Evolutionary conservation across 78 protist genomes (phyloP).

Genomic region (Pigoraptor vietnamica): DNA sequence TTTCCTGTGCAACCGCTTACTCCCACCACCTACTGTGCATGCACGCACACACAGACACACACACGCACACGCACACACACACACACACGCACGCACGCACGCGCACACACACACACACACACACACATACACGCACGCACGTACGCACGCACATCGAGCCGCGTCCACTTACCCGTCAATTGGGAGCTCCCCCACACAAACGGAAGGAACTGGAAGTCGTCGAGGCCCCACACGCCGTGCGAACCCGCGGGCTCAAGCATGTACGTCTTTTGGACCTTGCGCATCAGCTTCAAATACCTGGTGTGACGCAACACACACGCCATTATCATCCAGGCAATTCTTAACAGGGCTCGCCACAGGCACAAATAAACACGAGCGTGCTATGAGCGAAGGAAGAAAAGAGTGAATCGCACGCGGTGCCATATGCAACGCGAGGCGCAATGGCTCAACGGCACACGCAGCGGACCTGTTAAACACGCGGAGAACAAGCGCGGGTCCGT

Average conservation of each 20-base stretch:
- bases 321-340: too few relatives aligned
- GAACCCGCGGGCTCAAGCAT: slow-evolving; percentile 95
- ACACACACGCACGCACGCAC: not conserved
- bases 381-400: too few relatives aligned
- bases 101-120: not conserved
- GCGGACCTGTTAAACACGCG: too few relatives aligned
- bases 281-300: slow-evolving; percentile 63
- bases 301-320: too few relatives aligned
- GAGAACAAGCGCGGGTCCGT: too few relatives aligned
- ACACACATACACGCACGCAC: not conserved
- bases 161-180: slow-evolving; percentile 11
- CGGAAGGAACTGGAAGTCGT: slow-evolving; percentile 91
- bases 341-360: too few relatives aligned
- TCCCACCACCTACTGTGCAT: not conserved
- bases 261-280: slow-evolving; percentile 72
- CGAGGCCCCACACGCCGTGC: slow-evolving; percentile 97
- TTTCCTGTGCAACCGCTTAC: not conserved
- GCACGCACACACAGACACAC: not conserved
- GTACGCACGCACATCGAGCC: not conserved
- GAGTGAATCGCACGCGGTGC: too few relatives aligned
- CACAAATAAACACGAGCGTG: too few relatives aligned
- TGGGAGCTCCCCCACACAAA: slow-evolving; percentile 90
- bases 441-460: too few relatives aligned
- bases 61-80: not conserved
- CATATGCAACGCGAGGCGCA: too few relatives aligned